These are phyloP conservation scores for Annona squamosa DNA, from an alignment of 164 flowering plant species.

Conservation along the genomic window DNA sequence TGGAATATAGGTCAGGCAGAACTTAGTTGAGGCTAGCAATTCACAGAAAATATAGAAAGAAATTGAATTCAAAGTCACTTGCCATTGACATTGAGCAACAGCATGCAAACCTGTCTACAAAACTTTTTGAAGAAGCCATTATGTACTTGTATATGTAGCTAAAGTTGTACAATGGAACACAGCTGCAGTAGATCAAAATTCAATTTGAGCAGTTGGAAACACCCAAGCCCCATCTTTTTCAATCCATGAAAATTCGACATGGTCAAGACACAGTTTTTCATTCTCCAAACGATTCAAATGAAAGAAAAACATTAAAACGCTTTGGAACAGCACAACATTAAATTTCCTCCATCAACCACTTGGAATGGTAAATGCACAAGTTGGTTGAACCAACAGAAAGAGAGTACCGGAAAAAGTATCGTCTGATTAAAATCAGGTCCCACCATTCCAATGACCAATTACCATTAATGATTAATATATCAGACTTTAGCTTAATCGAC, in stretches of 20 bases:
- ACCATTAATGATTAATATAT: too few relatives aligned
- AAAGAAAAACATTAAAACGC: background rate
- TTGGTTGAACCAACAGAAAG: too few relatives aligned
- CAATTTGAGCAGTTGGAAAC: background rate
- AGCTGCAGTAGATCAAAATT: conserved; percentile 42
- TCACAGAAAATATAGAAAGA: background rate
- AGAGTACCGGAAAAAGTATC: too few relatives aligned
- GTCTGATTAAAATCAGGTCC: too few relatives aligned
- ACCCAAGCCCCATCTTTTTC: background rate
- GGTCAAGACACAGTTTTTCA: background rate
- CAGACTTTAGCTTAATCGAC: too few relatives aligned
- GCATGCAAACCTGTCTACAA: conserved; percentile 74
- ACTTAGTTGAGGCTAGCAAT: conserved; percentile 1
- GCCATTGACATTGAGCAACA: background rate
- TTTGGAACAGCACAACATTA: background rate
- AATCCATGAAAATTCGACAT: background rate
- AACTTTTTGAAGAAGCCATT: conserved; percentile 75
- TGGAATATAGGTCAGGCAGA: conserved; percentile 16
- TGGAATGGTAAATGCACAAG: too few relatives aligned
- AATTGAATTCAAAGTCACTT: background rate
- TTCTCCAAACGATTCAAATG: too few relatives aligned
- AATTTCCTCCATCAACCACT: too few relatives aligned
- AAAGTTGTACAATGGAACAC: conserved; percentile 89
- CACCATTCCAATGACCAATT: too few relatives aligned
- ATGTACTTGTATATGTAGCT: conserved; percentile 72